phyloP scores from a whole-genome alignment of 768 basidiomycete species.

The Lactarius sp. region DNA sequence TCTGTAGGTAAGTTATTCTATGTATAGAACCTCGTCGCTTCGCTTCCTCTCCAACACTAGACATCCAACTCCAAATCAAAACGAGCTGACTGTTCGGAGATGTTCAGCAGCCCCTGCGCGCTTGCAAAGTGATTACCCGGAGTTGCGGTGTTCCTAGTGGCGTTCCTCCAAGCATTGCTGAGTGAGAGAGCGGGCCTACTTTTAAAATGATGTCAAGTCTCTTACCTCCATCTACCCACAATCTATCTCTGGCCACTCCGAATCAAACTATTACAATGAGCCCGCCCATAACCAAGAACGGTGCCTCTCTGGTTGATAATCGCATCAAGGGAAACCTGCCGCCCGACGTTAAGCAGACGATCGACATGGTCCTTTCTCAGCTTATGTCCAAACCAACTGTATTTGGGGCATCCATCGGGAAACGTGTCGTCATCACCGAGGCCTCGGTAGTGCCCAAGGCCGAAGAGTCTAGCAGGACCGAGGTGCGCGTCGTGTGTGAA shows the following conservation, averaged over 20 bases:
- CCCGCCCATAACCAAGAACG: neutral
- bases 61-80: too few relatives aligned
- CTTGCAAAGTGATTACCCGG: too few relatives aligned
- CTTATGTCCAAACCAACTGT: neutral
- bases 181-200: neutral
- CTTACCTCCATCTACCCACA: neutral
- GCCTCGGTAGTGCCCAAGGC: conserved; percentile 28
- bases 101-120: neutral
- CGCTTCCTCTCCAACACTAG: too few relatives aligned
- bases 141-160: neutral
- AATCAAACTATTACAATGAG: neutral
- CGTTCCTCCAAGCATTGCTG: neutral
- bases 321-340: conserved; percentile 14
- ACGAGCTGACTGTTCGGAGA: neutral
- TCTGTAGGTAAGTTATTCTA: too few relatives aligned
- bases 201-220: neutral
- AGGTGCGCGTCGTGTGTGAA: conserved; percentile 33
- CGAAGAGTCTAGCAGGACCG: conserved; percentile 32
- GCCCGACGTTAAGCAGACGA: neutral
- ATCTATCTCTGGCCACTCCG: neutral
- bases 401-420: conserved; percentile 27
- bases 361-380: conserved; percentile 1
- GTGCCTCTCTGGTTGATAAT: neutral
- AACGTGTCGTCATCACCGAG: conserved; percentile 26
- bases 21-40: too few relatives aligned